phyloP scores from a whole-genome alignment of 768 basidiomycete species.

The Austroboletus eburneus region DNA sequence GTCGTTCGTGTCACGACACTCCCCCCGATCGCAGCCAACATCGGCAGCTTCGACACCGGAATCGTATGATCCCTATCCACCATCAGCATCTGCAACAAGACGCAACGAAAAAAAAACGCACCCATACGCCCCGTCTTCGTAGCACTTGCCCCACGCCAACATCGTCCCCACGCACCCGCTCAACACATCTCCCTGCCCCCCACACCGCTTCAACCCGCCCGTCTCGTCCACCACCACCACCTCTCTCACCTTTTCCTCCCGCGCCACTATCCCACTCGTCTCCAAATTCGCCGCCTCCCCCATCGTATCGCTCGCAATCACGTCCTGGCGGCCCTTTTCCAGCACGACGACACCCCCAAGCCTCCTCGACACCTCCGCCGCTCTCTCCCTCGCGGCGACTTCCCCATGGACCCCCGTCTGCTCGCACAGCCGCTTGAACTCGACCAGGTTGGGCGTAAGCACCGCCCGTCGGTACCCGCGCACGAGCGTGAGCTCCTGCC shows the following conservation, averaged over 20 bases:
- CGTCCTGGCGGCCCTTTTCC: slow-evolving; percentile 81
- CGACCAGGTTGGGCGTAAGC: slow-evolving; percentile 91
- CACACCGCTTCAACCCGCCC: slow-evolving; percentile 89
- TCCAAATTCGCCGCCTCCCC: slow-evolving; percentile 45
- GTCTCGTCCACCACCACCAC: slow-evolving; percentile 60
- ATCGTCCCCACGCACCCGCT: slow-evolving; percentile 85
- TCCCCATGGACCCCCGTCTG: slow-evolving; percentile 59
- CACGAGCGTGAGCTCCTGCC: slow-evolving; percentile 68
- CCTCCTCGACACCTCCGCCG: slow-evolving; percentile 62
- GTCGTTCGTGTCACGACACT: slow-evolving; percentile 86
- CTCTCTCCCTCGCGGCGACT: slow-evolving; percentile 51
- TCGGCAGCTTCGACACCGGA: slow-evolving; percentile 63
- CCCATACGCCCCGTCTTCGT: slow-evolving; percentile 82
- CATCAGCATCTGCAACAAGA: slow-evolving; percentile 1
- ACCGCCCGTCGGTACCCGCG: slow-evolving; percentile 84
- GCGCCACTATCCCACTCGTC: slow-evolving; percentile 27
- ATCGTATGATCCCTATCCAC: slow-evolving; percentile 52
- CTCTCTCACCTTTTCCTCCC: slow-evolving; percentile 47
- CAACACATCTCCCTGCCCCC: slow-evolving; percentile 94
- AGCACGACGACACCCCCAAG: slow-evolving; percentile 88
- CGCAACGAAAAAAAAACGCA: slow-evolving; percentile 32
- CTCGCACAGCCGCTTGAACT: slow-evolving; percentile 83
- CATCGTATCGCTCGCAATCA: slow-evolving; percentile 75
- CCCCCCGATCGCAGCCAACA: slow-evolving; percentile 81
- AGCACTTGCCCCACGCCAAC: slow-evolving; percentile 94